phyloP scores from a whole-genome alignment of 331 rosid genomes.

The Rosa hybrid region DNA sequence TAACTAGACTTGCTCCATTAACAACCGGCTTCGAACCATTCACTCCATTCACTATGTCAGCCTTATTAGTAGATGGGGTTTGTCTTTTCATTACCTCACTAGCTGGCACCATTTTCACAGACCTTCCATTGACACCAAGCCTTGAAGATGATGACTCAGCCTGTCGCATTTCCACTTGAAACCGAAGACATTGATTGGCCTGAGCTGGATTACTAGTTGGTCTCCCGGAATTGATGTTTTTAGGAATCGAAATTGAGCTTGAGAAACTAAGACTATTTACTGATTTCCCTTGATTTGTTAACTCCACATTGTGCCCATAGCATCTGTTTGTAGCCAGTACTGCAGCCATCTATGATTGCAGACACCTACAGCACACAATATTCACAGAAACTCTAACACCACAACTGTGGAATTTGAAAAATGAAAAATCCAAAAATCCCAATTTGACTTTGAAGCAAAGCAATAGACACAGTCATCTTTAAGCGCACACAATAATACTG shows the following conservation, averaged over 20 bases:
- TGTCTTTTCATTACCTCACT: slow-evolving; percentile 57
- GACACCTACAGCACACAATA: slow-evolving; percentile 30
- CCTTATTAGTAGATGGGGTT: slow-evolving; percentile 38
- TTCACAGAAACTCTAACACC: neutral
- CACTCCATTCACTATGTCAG: slow-evolving; percentile 36
- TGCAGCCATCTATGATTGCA: slow-evolving; percentile 48
- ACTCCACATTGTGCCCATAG: slow-evolving; percentile 45
- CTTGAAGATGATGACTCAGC: slow-evolving; percentile 53
- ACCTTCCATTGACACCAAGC: slow-evolving; percentile 58
- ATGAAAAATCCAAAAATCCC: slow-evolving; percentile 7
- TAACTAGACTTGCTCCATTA: slow-evolving; percentile 57
- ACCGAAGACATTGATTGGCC: slow-evolving; percentile 23
- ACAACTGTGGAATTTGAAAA: neutral
- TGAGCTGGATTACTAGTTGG: slow-evolving; percentile 23
- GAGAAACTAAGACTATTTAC: slow-evolving; percentile 54
- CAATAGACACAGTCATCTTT: neutral
- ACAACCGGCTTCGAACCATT: slow-evolving; percentile 60
- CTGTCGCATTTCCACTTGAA: slow-evolving; percentile 54
- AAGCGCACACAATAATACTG: neutral
- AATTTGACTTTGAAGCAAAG: slow-evolving; percentile 6
- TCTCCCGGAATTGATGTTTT: slow-evolving; percentile 34
- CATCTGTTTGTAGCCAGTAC: slow-evolving; percentile 62
- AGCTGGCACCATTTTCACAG: slow-evolving; percentile 76
- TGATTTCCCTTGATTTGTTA: slow-evolving; percentile 39
- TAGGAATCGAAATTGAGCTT: slow-evolving; percentile 47